Percentiles rank a stretch among this genome's conserved stretches.
These are phyloP conservation scores for Lentinula lateritia DNA, from an alignment of 768 basidiomycete species.

Conservation along the genomic window DNA sequence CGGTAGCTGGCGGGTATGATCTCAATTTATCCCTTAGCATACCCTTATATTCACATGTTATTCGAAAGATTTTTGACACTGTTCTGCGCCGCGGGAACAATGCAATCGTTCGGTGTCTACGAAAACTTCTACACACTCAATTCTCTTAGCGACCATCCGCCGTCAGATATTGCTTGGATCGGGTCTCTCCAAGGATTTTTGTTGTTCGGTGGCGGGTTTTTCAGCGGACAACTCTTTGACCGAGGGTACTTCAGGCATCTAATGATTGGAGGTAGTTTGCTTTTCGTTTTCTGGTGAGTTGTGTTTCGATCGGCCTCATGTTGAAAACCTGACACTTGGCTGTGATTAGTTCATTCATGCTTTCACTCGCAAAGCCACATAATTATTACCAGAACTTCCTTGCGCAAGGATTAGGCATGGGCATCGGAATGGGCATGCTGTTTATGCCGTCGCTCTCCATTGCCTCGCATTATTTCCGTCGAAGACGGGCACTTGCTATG, in stretches of 20 bases:
- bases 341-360: conserved; percentile 25
- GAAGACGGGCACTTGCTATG: conserved; percentile 32
- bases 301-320: not conserved
- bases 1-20: conserved; percentile 10
- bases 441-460: conserved; percentile 34
- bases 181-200: conserved; percentile 6
- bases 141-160: not conserved
- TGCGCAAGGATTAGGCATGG: conserved; percentile 12
- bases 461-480: conserved; percentile 35
- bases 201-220: conserved; percentile 4
- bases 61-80: not conserved
- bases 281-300: conserved; percentile 8
- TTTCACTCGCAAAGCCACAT: conserved; percentile 27
- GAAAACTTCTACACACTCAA: conserved; percentile 6
- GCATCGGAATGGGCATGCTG: conserved; percentile 29
- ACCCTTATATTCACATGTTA: not conserved
- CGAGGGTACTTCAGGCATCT: conserved; percentile 9
- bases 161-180: conserved; percentile 4
- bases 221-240: conserved; percentile 9
- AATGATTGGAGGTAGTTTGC: not conserved
- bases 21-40: not conserved
- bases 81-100: conserved; percentile 5
- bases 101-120: conserved; percentile 8
- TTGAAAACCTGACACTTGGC: not conserved
- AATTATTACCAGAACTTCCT: conserved; percentile 24